phyloP scores from a whole-genome alignment of 1,284 basidiomycete species.

The Ceratobasidium sp. region DNA sequence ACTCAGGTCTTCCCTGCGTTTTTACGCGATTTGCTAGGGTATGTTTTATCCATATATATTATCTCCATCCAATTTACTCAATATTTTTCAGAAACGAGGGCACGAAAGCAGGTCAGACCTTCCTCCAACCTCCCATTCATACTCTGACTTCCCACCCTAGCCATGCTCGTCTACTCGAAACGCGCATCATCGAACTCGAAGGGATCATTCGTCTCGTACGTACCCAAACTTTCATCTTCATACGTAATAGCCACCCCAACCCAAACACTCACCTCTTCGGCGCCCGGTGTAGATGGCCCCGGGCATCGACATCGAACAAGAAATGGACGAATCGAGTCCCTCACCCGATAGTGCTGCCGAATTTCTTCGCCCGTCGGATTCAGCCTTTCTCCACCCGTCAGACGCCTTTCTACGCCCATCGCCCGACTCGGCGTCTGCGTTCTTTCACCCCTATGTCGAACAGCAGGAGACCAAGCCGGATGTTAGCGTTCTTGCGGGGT shows the following conservation, averaged over 20 bases:
- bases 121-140: too few relatives aligned
- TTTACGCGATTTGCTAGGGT: slow-evolving; percentile 40
- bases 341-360: slow-evolving; percentile 27
- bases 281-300: slow-evolving; percentile 25
- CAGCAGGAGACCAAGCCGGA: slow-evolving; percentile 34
- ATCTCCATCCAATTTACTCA: neutral
- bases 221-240: neutral
- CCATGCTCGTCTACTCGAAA: slow-evolving; percentile 29
- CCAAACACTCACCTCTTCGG: neutral
- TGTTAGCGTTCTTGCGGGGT: neutral
- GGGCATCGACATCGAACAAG: slow-evolving; percentile 39
- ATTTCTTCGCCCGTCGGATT: slow-evolving; percentile 34
- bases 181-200: slow-evolving; percentile 37
- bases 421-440: slow-evolving; percentile 29
- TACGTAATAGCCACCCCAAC: slow-evolving; percentile 21
- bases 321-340: slow-evolving; percentile 27
- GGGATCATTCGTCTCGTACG: slow-evolving; percentile 40
- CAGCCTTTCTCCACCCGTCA: slow-evolving; percentile 33
- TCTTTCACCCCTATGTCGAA: slow-evolving; percentile 14
- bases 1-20: slow-evolving; percentile 23
- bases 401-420: slow-evolving; percentile 32
- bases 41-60: neutral
- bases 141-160: neutral
- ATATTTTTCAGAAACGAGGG: slow-evolving; percentile 18
- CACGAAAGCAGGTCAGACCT: slow-evolving; percentile 32